Conservation (phyloP, 2,329 filamentous ascomycete genomes). For the Verticillium nubilum region DNA sequence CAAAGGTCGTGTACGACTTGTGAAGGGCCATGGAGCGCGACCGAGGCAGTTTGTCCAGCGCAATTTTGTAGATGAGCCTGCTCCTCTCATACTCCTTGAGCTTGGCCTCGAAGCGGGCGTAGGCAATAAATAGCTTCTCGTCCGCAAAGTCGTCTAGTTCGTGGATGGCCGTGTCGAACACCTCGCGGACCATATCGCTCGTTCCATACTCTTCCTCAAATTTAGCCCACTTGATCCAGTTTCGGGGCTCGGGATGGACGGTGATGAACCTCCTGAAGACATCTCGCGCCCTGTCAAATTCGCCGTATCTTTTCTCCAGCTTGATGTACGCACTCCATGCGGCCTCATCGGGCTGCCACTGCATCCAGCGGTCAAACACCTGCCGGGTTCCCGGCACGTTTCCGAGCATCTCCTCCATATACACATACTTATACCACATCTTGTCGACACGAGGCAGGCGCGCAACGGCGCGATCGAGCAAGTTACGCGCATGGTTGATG, state of each 20-base stretch:
- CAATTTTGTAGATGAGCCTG: conserved; percentile 94
- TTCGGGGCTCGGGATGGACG: conserved; percentile 88
- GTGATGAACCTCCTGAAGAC: conserved; percentile 89
- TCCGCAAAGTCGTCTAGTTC: conserved; percentile 92
- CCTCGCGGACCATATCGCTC: conserved; percentile 84
- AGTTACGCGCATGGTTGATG: conserved; percentile 93
- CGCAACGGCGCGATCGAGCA: conserved; percentile 91
- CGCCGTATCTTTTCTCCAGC: conserved; percentile 89
- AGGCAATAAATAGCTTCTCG: conserved; percentile 91
- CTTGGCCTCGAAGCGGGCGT: conserved; percentile 91
- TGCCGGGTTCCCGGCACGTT: conserved; percentile 89
- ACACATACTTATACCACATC: conserved; percentile 98
- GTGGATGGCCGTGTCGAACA: conserved; percentile 84
- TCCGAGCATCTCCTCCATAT: conserved; percentile 96
- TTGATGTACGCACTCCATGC: conserved; percentile 97
- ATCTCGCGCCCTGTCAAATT: conserved; percentile 82
- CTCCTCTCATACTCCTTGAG: conserved; percentile 93
- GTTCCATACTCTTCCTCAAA: conserved; percentile 97
- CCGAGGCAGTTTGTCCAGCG: conserved; percentile 82
- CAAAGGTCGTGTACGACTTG: conserved; percentile 93
- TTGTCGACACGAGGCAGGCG: conserved; percentile 89
- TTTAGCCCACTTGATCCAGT: conserved; percentile 98
- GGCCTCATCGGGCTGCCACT: conserved; percentile 93
- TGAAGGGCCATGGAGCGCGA: conserved; percentile 81
- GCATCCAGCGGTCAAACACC: conserved; percentile 97